A percentile compares a stretch with the other conserved stretches of the same genome.
phyloP scores from a whole-genome alignment of 2,329 filamentous ascomycete species.

The Botrytis elliptica region DNA sequence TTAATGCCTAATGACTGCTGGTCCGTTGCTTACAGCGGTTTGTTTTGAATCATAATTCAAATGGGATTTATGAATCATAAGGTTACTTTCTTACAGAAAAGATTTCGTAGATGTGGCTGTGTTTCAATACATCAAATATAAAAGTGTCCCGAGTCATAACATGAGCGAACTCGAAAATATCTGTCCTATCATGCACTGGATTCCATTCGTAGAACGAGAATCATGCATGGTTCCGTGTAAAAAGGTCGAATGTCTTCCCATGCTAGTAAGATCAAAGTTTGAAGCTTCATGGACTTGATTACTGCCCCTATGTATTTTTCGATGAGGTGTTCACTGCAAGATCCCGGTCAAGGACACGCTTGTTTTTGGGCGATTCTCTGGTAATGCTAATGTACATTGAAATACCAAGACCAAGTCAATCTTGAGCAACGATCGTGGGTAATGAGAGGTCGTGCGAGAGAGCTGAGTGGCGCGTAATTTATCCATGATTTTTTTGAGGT shows the following conservation, averaged over 20 bases:
- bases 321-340: background rate
- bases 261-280: background rate
- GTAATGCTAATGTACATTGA: background rate
- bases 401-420: background rate
- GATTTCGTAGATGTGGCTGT: background rate
- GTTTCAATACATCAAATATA: background rate
- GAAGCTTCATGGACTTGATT: background rate
- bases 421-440: too few species aligned
- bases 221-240: background rate
- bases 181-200: background rate
- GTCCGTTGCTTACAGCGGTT: background rate
- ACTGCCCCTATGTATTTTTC: background rate
- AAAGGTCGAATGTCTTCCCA: background rate
- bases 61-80: background rate
- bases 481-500: background rate
- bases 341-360: background rate
- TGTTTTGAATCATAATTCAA: background rate
- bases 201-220: background rate
- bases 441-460: background rate
- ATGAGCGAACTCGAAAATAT: background rate
- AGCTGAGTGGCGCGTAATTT: background rate
- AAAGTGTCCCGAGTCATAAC: background rate
- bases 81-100: background rate
- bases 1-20: background rate
- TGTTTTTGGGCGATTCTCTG: background rate